Percentiles rank a stretch among this genome's conserved stretches.
Conservation (phyloP, 352 stramenopile species). For the Pythium sukuiense region DNA sequence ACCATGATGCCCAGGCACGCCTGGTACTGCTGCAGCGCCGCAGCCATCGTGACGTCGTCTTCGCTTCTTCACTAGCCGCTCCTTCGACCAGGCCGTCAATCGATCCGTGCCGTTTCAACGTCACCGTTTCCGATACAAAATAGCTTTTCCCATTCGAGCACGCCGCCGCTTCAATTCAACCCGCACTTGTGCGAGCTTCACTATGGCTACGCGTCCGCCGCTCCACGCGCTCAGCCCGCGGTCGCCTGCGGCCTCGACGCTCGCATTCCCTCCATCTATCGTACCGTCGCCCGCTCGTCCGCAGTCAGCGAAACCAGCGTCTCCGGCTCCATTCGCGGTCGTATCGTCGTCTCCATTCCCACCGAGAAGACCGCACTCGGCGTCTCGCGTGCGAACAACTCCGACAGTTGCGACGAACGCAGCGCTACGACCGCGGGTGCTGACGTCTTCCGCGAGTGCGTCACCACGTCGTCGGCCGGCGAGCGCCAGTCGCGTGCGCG, state of each 20-base stretch:
- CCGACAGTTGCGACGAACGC: slow-evolving; percentile 4
- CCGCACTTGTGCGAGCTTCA: not conserved
- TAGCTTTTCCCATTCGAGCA: not conserved
- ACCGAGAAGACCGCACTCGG: slow-evolving; percentile 22
- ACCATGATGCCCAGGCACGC: slow-evolving; percentile 81
- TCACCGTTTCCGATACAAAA: slow-evolving; percentile 15
- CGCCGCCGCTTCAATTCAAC: not conserved
- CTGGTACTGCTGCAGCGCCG: slow-evolving; percentile 68
- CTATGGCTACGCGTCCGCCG: slow-evolving; percentile 18
- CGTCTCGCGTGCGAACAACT: slow-evolving; percentile 17
- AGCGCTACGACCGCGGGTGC: slow-evolving; percentile 18
- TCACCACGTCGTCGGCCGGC: slow-evolving; percentile 24
- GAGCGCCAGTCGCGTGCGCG: slow-evolving; percentile 40
- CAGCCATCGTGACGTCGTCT: slow-evolving; percentile 22
- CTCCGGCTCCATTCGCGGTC: not conserved
- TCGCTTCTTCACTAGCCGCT: not conserved
- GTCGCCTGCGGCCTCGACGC: not conserved
- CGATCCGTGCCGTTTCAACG: slow-evolving; percentile 8
- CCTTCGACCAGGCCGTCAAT: not conserved
- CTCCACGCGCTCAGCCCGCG: slow-evolving; percentile 12
- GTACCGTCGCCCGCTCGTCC: slow-evolving; percentile 5
- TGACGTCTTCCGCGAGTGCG: slow-evolving; percentile 17
- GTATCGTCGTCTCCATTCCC: not conserved
- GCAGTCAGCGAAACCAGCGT: slow-evolving; percentile 6
- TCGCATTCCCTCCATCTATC: slow-evolving; percentile 12